Conservation (phyloP, 1,284 basidiomycete species). For the Heimioporus punctisporus region DNA sequence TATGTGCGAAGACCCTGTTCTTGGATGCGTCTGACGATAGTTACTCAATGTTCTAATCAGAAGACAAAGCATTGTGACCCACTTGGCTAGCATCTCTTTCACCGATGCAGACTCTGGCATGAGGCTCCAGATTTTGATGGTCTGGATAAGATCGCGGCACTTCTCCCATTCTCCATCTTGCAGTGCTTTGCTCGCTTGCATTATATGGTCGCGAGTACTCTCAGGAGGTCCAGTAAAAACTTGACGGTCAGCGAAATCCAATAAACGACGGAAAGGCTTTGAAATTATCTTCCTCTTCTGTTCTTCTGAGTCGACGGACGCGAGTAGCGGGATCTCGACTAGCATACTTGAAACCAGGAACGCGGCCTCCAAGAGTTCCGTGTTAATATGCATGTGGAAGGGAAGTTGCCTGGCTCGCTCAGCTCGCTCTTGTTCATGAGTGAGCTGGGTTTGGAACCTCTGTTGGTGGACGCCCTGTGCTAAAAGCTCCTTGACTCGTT, state of each 20-base stretch:
- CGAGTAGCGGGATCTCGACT: constrained; percentile 95
- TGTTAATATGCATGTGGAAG: constrained; percentile 99
- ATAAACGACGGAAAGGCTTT: constrained; percentile 92
- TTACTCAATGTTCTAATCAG: constrained; percentile 4
- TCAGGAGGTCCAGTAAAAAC: constrained; percentile 99
- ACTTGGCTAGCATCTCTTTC: constrained; percentile 95
- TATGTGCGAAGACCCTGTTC: constrained; percentile 98
- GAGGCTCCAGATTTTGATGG: constrained; percentile 98
- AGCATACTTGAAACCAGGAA: constrained; percentile 99
- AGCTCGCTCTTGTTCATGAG: constrained; percentile 96
- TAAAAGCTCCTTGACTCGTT: constrained; percentile 95
- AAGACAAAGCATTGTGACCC: constrained; percentile 32
- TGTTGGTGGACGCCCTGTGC: constrained; percentile 97
- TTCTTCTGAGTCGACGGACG: constrained; percentile 94
- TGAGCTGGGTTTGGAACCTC: constrained; percentile 78
- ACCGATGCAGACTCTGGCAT: constrained; percentile 91
- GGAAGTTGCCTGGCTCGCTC: constrained; percentile 97
- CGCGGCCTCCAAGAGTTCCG: constrained; percentile 96
- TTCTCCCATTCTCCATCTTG: constrained; percentile 98
- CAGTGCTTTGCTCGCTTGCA: constrained; percentile 98
- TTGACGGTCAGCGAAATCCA: constrained; percentile 98
- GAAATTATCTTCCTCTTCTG: constrained; percentile 91
- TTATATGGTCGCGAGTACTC: constrained; percentile 98
- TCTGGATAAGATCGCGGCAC: constrained; percentile 90
- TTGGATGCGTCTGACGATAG: constrained; percentile 83